These are phyloP conservation scores for Neurospora cerealis DNA, from an alignment of 495 filamentous ascomycete species.

Conservation along the genomic window DNA sequence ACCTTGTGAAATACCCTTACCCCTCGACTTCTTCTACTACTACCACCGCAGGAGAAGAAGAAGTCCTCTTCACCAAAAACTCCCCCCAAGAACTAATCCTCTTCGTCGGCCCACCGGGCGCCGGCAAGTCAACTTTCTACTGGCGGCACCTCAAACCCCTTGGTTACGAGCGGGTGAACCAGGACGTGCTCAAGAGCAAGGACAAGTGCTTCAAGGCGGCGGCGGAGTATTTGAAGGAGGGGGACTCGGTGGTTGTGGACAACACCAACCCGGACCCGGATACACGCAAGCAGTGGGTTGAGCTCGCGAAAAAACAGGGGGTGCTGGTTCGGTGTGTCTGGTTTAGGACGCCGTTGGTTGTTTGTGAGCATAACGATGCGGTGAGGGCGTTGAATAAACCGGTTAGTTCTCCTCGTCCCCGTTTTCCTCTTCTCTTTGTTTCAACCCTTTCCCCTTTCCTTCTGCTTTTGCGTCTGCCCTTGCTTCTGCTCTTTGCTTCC, in stretches of 20 bases:
- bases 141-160: slow-evolving; percentile 68
- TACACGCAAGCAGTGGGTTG: slow-evolving; percentile 63
- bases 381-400: slow-evolving; percentile 63
- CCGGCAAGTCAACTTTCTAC: slow-evolving; percentile 88
- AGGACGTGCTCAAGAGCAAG: slow-evolving; percentile 70
- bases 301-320: slow-evolving; percentile 56
- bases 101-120: slow-evolving; percentile 78
- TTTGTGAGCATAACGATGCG: slow-evolving; percentile 86
- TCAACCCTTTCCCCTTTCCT: neutral
- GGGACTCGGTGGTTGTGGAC: slow-evolving; percentile 67
- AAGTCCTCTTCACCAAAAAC: neutral
- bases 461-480: too few relatives aligned
- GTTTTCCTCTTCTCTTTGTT: too few relatives aligned
- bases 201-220: slow-evolving; percentile 81
- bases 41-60: neutral
- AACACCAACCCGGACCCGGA: slow-evolving; percentile 84
- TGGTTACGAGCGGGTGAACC: slow-evolving; percentile 78
- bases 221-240: slow-evolving; percentile 48
- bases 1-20: slow-evolving; percentile 37
- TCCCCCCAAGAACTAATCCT: slow-evolving; percentile 55
- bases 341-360: slow-evolving; percentile 58
- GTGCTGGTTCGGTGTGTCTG: slow-evolving; percentile 78
- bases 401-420: slow-evolving; percentile 17
- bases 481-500: too few relatives aligned
- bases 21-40: neutral